phyloP scores from a whole-genome alignment of 768 basidiomycete species.

The Strobilomyces confusus region DNA sequence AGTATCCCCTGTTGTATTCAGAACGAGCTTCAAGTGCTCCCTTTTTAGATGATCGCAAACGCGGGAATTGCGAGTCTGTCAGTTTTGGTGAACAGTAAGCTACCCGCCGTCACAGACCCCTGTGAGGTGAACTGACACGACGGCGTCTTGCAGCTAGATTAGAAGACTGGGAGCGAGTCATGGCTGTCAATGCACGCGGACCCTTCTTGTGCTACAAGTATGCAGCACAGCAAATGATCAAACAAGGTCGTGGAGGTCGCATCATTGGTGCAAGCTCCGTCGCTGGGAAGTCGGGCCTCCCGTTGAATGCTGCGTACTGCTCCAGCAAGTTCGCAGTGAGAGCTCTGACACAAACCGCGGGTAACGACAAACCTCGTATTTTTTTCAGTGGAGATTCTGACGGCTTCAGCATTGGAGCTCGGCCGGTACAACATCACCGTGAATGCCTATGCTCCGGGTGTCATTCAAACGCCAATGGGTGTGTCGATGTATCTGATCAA shows the following conservation, averaged over 20 bases:
- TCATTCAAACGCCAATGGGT: constrained; percentile 26
- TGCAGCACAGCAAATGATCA: too few relatives aligned
- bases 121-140: not conserved
- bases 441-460: constrained; percentile 38
- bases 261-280: constrained; percentile 33
- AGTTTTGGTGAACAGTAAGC: not conserved
- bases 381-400: not conserved
- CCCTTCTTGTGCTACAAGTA: constrained; percentile 25
- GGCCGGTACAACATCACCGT: constrained; percentile 35
- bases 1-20: not conserved
- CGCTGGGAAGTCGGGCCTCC: constrained; percentile 27
- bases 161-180: constrained; percentile 37
- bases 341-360: constrained; percentile 36
- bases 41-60: constrained; percentile 12
- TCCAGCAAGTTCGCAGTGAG: constrained; percentile 35
- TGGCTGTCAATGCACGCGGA: constrained; percentile 36
- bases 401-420: constrained; percentile 25
- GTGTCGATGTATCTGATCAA: not conserved
- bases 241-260: constrained; percentile 1
- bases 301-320: constrained; percentile 1
- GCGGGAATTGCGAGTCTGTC: not conserved
- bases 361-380: constrained; percentile 16
- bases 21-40: not conserved
- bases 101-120: not conserved
- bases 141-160: constrained; percentile 21